These are phyloP conservation scores for Kwoniella pini DNA, from an alignment of 768 basidiomycete species.

Conservation along the genomic window DNA sequence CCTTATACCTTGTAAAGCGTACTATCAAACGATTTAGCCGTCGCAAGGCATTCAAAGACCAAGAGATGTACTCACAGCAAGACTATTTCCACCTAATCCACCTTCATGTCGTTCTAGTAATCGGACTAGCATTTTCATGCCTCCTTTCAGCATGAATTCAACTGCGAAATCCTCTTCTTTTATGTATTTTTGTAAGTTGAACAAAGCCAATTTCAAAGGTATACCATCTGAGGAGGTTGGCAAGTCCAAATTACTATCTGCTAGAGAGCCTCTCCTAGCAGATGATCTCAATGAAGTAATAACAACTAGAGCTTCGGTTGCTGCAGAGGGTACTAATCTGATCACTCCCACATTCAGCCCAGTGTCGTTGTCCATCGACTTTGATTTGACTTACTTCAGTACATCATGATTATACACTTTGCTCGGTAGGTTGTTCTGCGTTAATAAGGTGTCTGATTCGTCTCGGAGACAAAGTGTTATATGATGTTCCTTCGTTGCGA, in stretches of 20 bases:
- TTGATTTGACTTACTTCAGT: conserved; percentile 31
- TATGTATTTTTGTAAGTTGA: conserved; percentile 50
- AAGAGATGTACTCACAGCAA: conserved; percentile 37
- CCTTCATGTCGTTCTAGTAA: conserved; percentile 34
- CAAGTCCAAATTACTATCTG: conserved; percentile 23
- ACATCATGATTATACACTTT: conserved; percentile 42
- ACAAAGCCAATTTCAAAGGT: conserved; percentile 50
- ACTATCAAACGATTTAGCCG: conserved; percentile 24
- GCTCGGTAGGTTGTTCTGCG: conserved; percentile 45
- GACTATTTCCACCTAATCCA: conserved; percentile 36
- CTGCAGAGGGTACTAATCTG: conserved; percentile 47
- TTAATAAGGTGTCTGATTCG: conserved; percentile 45
- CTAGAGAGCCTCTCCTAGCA: conserved; percentile 10
- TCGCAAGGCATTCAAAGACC: background rate
- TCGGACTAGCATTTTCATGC: conserved; percentile 36
- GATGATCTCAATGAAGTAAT: conserved; percentile 33
- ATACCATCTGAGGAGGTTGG: conserved; percentile 24
- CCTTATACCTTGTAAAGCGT: conserved; percentile 47
- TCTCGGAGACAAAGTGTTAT: conserved; percentile 49
- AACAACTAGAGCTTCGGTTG: conserved; percentile 44
- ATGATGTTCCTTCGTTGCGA: conserved; percentile 44
- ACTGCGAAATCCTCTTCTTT: conserved; percentile 50
- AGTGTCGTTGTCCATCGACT: no score
- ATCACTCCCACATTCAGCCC: no score
- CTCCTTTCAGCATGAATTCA: conserved; percentile 50